Evolutionary conservation across 1,139 yeast species (phyloP).

Genomic region (Blastobotrys malaysiensis): DNA sequence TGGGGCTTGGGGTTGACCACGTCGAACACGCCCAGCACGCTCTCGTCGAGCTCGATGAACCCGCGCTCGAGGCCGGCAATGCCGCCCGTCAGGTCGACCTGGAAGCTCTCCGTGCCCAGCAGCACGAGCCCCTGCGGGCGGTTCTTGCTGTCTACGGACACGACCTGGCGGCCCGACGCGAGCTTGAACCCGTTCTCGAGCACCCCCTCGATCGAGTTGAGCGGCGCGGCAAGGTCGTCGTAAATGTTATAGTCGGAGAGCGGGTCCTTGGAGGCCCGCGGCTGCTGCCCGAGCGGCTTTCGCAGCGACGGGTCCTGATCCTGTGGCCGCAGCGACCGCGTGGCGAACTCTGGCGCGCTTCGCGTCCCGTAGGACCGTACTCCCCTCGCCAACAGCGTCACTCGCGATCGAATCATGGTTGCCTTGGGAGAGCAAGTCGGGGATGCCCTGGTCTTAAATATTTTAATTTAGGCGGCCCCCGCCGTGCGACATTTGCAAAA

Average conservation of each 20-base stretch:
- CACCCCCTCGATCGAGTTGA: conserved; percentile 42
- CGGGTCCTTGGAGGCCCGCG: conserved; percentile 20
- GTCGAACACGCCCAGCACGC: conserved; percentile 46
- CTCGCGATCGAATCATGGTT: not conserved
- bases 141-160: conserved; percentile 44
- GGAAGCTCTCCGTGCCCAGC: conserved; percentile 58
- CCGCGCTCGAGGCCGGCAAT: conserved; percentile 33
- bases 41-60: conserved; percentile 33
- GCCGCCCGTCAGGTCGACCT: conserved; percentile 44
- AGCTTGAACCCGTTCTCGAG: conserved; percentile 43
- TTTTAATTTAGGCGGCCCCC: not conserved
- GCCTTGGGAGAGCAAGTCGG: not conserved
- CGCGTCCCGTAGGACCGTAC: not conserved
- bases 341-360: not conserved
- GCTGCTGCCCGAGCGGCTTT: conserved; percentile 10
- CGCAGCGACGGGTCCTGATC: conserved; percentile 8
- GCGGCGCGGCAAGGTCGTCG: conserved; percentile 31
- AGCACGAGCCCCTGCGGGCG: conserved; percentile 52
- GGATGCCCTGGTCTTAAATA: not conserved
- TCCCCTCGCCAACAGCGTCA: not conserved
- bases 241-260: conserved; percentile 31
- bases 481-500: not conserved
- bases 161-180: conserved; percentile 40
- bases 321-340: conserved; percentile 7
- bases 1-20: conserved; percentile 75